phyloP scores from a whole-genome alignment of 140 eudicot species.

The Ambrosia hybrid region DNA sequence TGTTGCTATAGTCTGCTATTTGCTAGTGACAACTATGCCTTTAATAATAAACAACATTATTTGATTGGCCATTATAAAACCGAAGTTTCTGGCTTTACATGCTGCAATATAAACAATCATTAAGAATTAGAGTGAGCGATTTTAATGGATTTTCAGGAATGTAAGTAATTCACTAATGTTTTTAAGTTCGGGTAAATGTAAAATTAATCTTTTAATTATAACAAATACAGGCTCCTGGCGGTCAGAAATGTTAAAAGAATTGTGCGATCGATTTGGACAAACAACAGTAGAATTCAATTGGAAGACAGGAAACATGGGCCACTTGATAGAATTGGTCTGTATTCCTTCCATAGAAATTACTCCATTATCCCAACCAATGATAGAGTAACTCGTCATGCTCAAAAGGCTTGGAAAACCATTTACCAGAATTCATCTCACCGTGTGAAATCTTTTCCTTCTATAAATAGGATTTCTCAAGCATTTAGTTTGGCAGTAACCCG shows the following conservation, averaged over 20 bases:
- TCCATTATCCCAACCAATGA: slow-evolving; percentile 32
- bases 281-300: slow-evolving; percentile 27
- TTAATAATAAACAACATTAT: too few species aligned
- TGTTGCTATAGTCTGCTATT: too few species aligned
- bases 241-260: slow-evolving; percentile 45
- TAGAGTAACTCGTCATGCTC: slow-evolving; percentile 49
- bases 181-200: not conserved
- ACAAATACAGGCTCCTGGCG: slow-evolving; percentile 49
- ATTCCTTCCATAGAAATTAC: slow-evolving; percentile 39
- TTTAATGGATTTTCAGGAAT: not conserved
- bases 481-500: slow-evolving; percentile 62
- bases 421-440: slow-evolving; percentile 25
- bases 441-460: slow-evolving; percentile 17
- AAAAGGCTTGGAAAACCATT: slow-evolving; percentile 57
- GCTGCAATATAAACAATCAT: too few species aligned
- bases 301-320: slow-evolving; percentile 37
- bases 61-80: too few species aligned
- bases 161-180: not conserved
- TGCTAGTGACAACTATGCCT: too few species aligned
- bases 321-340: slow-evolving; percentile 25
- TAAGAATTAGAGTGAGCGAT: not conserved
- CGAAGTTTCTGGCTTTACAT: too few species aligned
- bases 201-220: slow-evolving; percentile 3
- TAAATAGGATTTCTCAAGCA: slow-evolving; percentile 65
- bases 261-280: slow-evolving; percentile 34